These are phyloP conservation scores for Eucalyptus marginata DNA, from an alignment of 345 rosid genomes.

Conservation along the genomic window DNA sequence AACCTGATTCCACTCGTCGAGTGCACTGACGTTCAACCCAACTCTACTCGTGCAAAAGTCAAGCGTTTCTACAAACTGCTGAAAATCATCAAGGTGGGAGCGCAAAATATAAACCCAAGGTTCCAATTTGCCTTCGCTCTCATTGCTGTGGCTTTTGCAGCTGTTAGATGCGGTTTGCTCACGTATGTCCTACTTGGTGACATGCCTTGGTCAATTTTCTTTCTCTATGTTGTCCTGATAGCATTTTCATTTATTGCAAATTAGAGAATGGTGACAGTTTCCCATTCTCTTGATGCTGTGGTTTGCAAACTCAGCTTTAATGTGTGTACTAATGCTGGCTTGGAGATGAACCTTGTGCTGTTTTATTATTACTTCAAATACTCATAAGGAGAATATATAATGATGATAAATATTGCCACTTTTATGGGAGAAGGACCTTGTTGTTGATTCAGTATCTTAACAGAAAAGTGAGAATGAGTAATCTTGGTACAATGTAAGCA, in stretches of 20 bases:
- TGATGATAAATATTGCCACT: fast-evolving
- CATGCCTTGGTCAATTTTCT: neutral
- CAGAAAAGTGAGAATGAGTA: neutral
- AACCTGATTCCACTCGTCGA: neutral
- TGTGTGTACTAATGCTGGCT: neutral
- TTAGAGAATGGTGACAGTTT: neutral
- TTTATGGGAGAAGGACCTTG: neutral
- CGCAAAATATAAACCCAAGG: neutral
- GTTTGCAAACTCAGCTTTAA: neutral
- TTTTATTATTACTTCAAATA: neutral
- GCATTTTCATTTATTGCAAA: fast-evolving
- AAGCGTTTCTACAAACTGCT: neutral
- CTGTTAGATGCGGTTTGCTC: neutral
- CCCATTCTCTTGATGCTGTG: neutral
- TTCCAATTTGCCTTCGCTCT: neutral
- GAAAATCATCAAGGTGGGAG: neutral
- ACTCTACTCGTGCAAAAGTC: neutral
- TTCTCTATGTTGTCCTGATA: fast-evolving
- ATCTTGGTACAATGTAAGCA: neutral
- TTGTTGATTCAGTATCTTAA: neutral
- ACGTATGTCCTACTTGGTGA: neutral
- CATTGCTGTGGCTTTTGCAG: neutral
- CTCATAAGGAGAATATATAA: neutral
- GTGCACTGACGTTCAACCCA: neutral
- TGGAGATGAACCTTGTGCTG: neutral